Evolutionary conservation across 73 alveolate genomes (phyloP).

Genomic region (Durusdinium trenchii): DNA sequence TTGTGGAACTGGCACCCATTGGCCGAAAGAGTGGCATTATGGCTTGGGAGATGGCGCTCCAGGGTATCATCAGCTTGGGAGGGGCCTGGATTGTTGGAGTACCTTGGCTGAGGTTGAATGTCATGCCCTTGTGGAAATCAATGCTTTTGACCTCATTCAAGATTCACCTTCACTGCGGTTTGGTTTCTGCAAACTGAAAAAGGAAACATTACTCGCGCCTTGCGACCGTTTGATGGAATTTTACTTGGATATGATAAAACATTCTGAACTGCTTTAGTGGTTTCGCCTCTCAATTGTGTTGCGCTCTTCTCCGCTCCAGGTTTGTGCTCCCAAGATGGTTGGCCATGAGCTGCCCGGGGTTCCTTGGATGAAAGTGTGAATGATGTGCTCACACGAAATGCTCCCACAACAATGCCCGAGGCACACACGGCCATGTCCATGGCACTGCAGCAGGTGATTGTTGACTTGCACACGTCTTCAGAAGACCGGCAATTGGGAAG

Average conservation of each 20-base stretch:
- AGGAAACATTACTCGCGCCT: too few species aligned
- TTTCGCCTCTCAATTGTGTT: too few species aligned
- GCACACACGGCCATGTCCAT: constrained; percentile 27
- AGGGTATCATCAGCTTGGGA: background rate
- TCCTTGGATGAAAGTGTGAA: background rate
- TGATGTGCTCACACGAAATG: too few species aligned
- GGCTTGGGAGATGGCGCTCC: constrained; percentile 70
- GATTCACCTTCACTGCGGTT: too few species aligned
- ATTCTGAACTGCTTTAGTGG: too few species aligned
- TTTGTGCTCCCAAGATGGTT: background rate
- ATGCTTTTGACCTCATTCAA: too few species aligned
- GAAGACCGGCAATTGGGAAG: background rate
- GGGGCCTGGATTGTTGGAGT: constrained; percentile 24
- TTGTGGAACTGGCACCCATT: constrained; percentile 56
- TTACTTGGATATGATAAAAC: too few species aligned
- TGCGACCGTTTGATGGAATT: too few species aligned
- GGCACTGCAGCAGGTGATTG: constrained; percentile 35
- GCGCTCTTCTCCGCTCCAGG: too few species aligned
- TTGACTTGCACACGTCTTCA: constrained; percentile 19
- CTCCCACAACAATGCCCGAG: background rate
- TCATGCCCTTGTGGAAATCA: too few species aligned
- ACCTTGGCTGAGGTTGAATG: background rate
- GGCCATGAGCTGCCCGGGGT: constrained; percentile 65
- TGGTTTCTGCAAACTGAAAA: too few species aligned
- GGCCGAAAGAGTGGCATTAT: constrained; percentile 80